Evolutionary conservation across 2,329 filamentous ascomycete species (phyloP).

Genomic region (Trichoderma aggressivum): DNA sequence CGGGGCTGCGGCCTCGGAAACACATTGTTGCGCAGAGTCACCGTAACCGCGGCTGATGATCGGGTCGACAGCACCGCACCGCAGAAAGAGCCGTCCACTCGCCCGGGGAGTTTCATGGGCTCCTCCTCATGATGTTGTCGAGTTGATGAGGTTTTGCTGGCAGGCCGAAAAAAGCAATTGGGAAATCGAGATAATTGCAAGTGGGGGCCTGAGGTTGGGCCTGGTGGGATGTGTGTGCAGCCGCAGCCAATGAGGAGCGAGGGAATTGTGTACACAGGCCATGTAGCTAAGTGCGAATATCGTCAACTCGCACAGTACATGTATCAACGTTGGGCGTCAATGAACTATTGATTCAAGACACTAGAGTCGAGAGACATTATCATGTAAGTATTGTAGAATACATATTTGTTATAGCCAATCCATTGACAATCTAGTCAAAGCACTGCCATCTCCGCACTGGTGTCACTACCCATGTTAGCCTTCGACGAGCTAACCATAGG

Average conservation of each 20-base stretch:
- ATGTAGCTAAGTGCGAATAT: neutral
- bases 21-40: conserved; percentile 19
- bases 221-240: conserved; percentile 7
- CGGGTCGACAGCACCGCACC: conserved; percentile 51
- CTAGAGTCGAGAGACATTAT: rapidly evolving
- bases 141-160: neutral
- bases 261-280: neutral
- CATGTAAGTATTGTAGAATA: neutral
- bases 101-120: conserved; percentile 59
- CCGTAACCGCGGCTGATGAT: conserved; percentile 35
- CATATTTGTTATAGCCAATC: rapidly evolving
- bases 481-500: rapidly evolving
- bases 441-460: rapidly evolving
- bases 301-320: neutral
- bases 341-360: neutral
- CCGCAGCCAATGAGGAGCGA: conserved; percentile 1
- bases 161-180: conserved; percentile 18
- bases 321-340: neutral
- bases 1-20: conserved; percentile 25
- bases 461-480: neutral
- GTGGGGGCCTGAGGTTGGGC: neutral
- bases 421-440: rapidly evolving
- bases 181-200: conserved; percentile 12
- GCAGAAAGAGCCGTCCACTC: conserved; percentile 59
- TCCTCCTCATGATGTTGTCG: conserved; percentile 46